phyloP scores from a whole-genome alignment of 2,329 filamentous ascomycete species.

The Trichophyton benhamiae region DNA sequence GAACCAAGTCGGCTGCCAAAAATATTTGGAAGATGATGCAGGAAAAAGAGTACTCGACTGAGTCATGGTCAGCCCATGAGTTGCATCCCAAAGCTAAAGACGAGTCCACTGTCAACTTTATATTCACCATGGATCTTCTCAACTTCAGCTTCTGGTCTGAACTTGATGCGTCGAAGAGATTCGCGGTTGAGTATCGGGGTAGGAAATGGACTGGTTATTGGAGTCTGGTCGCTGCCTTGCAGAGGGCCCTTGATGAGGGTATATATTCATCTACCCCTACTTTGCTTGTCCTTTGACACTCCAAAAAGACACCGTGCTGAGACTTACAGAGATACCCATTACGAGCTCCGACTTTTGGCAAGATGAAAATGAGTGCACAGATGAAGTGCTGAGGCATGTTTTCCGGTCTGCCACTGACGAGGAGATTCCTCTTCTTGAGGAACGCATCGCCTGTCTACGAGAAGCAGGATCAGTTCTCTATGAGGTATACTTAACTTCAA shows the following conservation, averaged over 20 bases:
- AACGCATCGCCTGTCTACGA: constrained; percentile 65
- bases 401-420: constrained; percentile 82
- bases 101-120: constrained; percentile 71
- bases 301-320: constrained; percentile 11
- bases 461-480: constrained; percentile 73
- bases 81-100: constrained; percentile 77
- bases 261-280: constrained; percentile 3
- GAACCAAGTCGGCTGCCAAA: constrained; percentile 69
- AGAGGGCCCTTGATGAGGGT: constrained; percentile 81
- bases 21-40: constrained; percentile 73
- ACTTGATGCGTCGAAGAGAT: constrained; percentile 53
- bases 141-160: constrained; percentile 96
- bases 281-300: neutral
- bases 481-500: constrained; percentile 41
- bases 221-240: constrained; percentile 78
- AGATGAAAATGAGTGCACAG: constrained; percentile 60
- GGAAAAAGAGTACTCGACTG: constrained; percentile 67
- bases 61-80: constrained; percentile 78
- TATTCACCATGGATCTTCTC: constrained; percentile 92
- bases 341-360: constrained; percentile 82
- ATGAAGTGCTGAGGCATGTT: constrained; percentile 60
- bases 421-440: constrained; percentile 68
- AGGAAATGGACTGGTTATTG: constrained; percentile 88
- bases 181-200: constrained; percentile 68
- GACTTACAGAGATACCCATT: constrained; percentile 60